Conservation (phyloP, 495 filamentous ascomycete species). For the Platismatia glauca region DNA sequence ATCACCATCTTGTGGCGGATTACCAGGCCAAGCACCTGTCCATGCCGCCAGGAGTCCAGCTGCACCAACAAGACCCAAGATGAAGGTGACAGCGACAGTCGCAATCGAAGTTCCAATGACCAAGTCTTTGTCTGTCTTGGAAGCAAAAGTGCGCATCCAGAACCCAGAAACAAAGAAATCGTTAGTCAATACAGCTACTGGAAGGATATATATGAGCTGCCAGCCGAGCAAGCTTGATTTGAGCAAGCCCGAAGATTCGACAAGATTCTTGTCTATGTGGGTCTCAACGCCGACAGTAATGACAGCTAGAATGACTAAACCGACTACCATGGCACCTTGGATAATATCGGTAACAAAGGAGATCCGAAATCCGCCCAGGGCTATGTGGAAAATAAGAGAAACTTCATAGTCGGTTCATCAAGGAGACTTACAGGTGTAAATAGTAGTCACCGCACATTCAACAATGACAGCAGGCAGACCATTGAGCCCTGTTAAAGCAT, state of each 20-base stretch:
- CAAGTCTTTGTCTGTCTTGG: slow-evolving; percentile 67
- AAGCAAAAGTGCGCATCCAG: slow-evolving; percentile 76
- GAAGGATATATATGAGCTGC: slow-evolving; percentile 69
- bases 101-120: slow-evolving; percentile 59
- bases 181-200: slow-evolving; percentile 66
- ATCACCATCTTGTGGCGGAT: slow-evolving; percentile 47
- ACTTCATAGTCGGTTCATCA: not conserved
- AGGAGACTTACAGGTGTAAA: slow-evolving; percentile 58
- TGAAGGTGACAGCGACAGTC: slow-evolving; percentile 47
- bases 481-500: slow-evolving; percentile 59
- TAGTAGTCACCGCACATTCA: slow-evolving; percentile 60
- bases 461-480: slow-evolving; percentile 66
- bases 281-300: slow-evolving; percentile 64
- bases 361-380: slow-evolving; percentile 64
- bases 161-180: slow-evolving; percentile 71
- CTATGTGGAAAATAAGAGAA: slow-evolving; percentile 29
- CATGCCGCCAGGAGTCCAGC: slow-evolving; percentile 65
- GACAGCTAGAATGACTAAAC: slow-evolving; percentile 57
- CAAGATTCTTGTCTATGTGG: slow-evolving; percentile 54
- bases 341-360: slow-evolving; percentile 74
- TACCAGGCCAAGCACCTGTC: slow-evolving; percentile 52
- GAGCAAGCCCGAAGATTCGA: slow-evolving; percentile 52
- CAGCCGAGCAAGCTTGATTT: slow-evolving; percentile 57
- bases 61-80: slow-evolving; percentile 57
- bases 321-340: slow-evolving; percentile 63